Evolutionary conservation across 352 stramenopile genomes (phyloP).

Genomic region (Globisporangium carolinianum): DNA sequence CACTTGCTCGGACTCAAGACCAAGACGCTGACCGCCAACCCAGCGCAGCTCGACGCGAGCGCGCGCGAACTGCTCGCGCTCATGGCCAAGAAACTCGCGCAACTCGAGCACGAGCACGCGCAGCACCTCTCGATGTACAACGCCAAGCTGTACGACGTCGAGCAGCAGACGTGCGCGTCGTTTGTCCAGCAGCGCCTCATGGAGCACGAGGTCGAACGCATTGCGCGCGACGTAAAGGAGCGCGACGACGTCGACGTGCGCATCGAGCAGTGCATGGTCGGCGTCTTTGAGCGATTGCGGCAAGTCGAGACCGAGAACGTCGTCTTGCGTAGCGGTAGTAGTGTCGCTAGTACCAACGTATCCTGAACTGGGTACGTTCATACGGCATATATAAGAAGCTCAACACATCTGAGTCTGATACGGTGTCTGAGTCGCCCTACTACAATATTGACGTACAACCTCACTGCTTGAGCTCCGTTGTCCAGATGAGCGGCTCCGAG

Average conservation of each 20-base stretch:
- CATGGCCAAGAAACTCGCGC: conserved; percentile 33
- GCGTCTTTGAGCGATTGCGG: conserved; percentile 46
- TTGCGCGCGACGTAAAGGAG: conserved; percentile 29
- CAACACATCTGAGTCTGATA: not conserved
- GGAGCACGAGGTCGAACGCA: conserved; percentile 34
- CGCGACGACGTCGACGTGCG: conserved; percentile 42
- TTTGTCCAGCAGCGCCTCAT: conserved; percentile 41
- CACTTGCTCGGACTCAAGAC: conserved; percentile 34
- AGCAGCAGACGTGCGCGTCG: conserved; percentile 48
- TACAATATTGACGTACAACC: not conserved
- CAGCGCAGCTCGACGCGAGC: conserved; percentile 21
- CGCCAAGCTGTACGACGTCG: conserved; percentile 36
- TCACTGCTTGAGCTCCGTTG: conserved; percentile 69
- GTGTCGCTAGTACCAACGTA: not conserved
- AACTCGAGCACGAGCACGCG: conserved; percentile 33
- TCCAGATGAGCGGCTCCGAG: conserved; percentile 86
- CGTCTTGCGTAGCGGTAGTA: not conserved
- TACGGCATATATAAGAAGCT: not conserved
- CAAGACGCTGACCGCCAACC: conserved; percentile 29
- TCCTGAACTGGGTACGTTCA: not conserved
- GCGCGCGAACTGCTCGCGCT: conserved; percentile 29
- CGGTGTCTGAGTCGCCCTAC: no score
- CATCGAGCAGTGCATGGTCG: conserved; percentile 50
- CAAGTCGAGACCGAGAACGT: conserved; percentile 44
- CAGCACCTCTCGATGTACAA: conserved; percentile 35